Evolutionary conservation across 495 filamentous ascomycete genomes (phyloP), one percentile per base, ranked within the genome.

Genomic region (Aspergillus leporis): DNA sequence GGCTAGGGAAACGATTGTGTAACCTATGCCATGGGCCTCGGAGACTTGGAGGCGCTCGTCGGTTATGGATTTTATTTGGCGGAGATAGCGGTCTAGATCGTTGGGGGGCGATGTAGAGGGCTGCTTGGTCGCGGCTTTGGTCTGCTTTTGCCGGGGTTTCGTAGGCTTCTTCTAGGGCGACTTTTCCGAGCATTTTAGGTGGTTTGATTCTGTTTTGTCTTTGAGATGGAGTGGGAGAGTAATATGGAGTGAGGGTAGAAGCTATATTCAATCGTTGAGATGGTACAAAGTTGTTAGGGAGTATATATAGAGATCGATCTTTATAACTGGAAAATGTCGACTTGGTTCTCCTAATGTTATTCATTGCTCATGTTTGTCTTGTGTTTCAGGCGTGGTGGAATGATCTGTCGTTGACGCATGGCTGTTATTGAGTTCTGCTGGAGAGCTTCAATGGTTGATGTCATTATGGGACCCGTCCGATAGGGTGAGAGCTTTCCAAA

Each of bases 1-100:
- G 9, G 66, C 69, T 5, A 79, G 68, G 0, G 77, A 81, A 1
- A 82, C 62, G 22, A 84, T 69, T 57, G 75, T 82, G 69, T 80
- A 82, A 34, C 77, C 82, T 21, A 85, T 75, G 18, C 79, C 81
- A 55, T 82, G 66, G 38, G 70, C 72, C 57, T 81, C 74, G 73
- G 78, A 79, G 22, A 74, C 45, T 5, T 70, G 46, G 14, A 82
- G 66, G 6, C 79, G 78, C n/a, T 69, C 51, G 9, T 60, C 50
- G 54, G 75, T 72, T 51, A 82, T 76, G 65, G 68, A 66, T 50
- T 63, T 59, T 54, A 74, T 66, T 32, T 69, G 55, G 22, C 61
- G 50, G 21, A 62, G 56, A 47, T 70, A 61, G 2, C 59, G 60
- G 38, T 63, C 62, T 19, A 57, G 50, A 23, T 65, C 63, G 14